These are phyloP conservation scores for Glebionis coronaria DNA, from an alignment of 129 eudicot species.

Conservation along the genomic window DNA sequence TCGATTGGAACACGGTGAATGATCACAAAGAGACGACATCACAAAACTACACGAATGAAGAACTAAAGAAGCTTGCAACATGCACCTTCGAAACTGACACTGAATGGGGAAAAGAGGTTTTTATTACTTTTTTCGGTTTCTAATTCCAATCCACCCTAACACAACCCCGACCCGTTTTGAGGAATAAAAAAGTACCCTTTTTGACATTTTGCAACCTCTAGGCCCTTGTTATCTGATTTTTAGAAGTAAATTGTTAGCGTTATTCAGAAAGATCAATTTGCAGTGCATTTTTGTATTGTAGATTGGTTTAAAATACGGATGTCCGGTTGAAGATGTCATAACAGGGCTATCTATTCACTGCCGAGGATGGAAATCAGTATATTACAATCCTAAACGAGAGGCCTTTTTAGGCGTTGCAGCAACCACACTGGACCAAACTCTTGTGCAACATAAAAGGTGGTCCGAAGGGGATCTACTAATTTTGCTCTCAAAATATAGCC, in stretches of 20 bases:
- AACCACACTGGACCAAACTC: constrained; percentile 59
- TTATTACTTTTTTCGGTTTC: neutral
- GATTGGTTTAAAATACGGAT: constrained; percentile 88
- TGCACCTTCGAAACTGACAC: constrained; percentile 63
- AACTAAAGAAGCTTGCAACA: constrained; percentile 46
- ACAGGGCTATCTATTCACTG: constrained; percentile 83
- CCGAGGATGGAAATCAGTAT: constrained; percentile 84
- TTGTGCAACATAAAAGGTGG: constrained; percentile 90
- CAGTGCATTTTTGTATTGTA: constrained; percentile 18
- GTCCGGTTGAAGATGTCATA: constrained; percentile 83
- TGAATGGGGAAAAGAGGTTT: constrained; percentile 83
- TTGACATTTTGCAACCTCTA: no score
- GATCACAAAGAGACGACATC: neutral
- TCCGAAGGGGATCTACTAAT: constrained; percentile 78
- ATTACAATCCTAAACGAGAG: constrained; percentile 48
- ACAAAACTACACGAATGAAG: constrained; percentile 24
- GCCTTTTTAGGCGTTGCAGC: constrained; percentile 71
- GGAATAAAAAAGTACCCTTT: no score
- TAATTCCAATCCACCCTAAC: no score
- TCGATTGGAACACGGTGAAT: constrained; percentile 38
- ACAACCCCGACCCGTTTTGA: no score
- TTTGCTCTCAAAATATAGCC: constrained; percentile 68
- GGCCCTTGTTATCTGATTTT: no score
- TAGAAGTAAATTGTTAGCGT: no score
- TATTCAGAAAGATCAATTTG: no score